Base-by-base conservation (phyloP, 1,284 basidiomycete genomes). In the Ustilago sp. region DNA sequence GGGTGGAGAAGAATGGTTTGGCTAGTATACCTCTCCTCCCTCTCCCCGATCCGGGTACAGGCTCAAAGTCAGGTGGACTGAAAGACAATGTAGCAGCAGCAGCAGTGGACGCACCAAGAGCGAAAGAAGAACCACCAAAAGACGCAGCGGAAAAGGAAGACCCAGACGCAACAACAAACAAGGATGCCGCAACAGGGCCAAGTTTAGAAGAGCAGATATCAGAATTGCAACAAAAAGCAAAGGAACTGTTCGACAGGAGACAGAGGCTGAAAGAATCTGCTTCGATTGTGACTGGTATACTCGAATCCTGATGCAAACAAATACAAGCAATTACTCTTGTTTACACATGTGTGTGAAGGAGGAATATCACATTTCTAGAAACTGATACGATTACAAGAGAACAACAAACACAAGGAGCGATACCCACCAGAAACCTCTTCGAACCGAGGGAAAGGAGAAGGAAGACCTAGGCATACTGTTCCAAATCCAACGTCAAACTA, bases 401-500 rank as follows among this genome's bases (percentile, higher is more conserved):
- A 41, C 54, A 31, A 41, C 54, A 39, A 31, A 15, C 28, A 56
- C 54, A 45, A 8, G 23, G 32, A 8, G 31, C 35, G 31, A 12
- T 36, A 52, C 23, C 32, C 19, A 17, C 28, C 6, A 41, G 28
- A 36, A 52, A 32, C 17, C 39, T 7, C 39, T 41, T 41, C 6
- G 39, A 41, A 7, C 39, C 12, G 17, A 41, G 15, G 6, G 19
- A 19, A 45, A 19, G 43, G 15, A 45, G 43, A 9, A 45, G 12
- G 31, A 41, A 19, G n/a, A 11, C 23, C 47, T 58, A 80, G 2
- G 77, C 77, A 62, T 86, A 86, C 71, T 82, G 77, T 59, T 86
- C 85, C 9, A 96, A 93, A 87, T 98, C 94, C 58, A 98, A 88
- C 2, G 94, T 97, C 77, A 98, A 86, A 17, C 93, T 93, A 58